Conservation (phyloP, 257 asterid genomes). For the Solanum bulbocastanum region DNA sequence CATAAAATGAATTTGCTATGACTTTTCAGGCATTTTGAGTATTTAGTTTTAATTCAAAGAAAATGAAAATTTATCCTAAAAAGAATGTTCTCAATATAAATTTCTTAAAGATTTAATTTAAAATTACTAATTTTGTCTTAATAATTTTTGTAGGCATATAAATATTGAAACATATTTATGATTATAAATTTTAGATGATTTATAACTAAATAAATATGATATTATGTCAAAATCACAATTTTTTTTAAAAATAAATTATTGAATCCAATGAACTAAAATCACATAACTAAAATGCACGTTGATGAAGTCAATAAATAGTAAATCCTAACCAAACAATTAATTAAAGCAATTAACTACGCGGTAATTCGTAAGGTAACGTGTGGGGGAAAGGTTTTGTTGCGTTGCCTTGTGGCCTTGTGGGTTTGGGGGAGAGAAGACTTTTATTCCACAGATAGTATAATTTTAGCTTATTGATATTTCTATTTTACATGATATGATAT, state of each 20-base stretch:
- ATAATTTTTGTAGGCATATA: too few species aligned
- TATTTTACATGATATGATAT: neutral
- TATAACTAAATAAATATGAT: too few species aligned
- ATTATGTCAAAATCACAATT: too few species aligned
- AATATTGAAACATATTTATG: neutral
- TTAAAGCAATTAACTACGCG: neutral
- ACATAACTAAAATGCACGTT: neutral
- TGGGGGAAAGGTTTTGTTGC: neutral
- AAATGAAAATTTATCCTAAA: too few species aligned
- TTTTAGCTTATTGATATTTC: neutral
- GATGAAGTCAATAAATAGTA: neutral
- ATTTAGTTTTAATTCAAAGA: neutral
- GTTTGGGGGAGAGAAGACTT: neutral
- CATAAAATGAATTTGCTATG: neutral
- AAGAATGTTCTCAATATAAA: neutral
- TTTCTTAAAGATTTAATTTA: too few species aligned
- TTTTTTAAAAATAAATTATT: too few species aligned
- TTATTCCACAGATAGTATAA: neutral
- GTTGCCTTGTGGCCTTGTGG: neutral
- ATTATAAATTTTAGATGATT: neutral
- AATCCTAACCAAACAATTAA: neutral
- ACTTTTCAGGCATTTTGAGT: neutral
- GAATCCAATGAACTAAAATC: neutral
- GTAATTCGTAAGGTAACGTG: neutral
- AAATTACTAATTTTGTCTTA: neutral